Evolutionary conservation across 2,329 filamentous ascomycete genomes (phyloP), one percentile per base, ranked within the genome.

Genomic region (Chrysosphaeria jannelii): DNA sequence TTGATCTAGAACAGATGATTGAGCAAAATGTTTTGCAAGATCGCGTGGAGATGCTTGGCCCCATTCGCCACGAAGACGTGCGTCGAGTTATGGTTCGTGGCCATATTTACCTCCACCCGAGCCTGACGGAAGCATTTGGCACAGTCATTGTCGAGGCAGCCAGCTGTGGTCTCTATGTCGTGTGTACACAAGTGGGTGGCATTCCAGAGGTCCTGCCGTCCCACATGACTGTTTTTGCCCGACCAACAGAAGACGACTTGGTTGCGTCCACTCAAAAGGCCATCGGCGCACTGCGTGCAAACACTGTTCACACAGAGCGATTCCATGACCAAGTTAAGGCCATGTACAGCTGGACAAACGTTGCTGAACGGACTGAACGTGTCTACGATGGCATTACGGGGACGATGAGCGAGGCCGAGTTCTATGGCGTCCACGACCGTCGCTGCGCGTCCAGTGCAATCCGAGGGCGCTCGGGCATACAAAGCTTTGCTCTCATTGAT

Each of bases 301-400:
- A 79, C 34, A 75, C 69, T 35, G 70, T 97, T 14, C 66, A 76
- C 30, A 89, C 85, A 1, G 81, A 93, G 40, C 62, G 69, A 20
- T 97, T 97, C 39, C 85, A 97, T 40, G 81, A 90, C 33, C 74
- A 93, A 43, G 85, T 97, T 30, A 78, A 81, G 43, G 74, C 72
- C 49, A 93, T 93, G 85, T 97, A 97, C 47, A 89, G 76, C 2
- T 97, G 85, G 85, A 74, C 74, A 14, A 81, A 97, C 40, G 81
- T 97, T 14, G 85, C 85, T 9, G 60, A 71, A 35, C 70, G 85
- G 26, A 93, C 85, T 0, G 85, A 97, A 45, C 60, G 81, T 14
- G 85, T 97, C 1, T 97, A 97, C 43, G 66, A 89, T 39, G 75
- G 85, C 22, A 88, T 97, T 34, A 75, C 66, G 3, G 79, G 78